Evolutionary conservation across 208 protist species (phyloP).

Genomic region (Leishmania braziliensis): DNA sequence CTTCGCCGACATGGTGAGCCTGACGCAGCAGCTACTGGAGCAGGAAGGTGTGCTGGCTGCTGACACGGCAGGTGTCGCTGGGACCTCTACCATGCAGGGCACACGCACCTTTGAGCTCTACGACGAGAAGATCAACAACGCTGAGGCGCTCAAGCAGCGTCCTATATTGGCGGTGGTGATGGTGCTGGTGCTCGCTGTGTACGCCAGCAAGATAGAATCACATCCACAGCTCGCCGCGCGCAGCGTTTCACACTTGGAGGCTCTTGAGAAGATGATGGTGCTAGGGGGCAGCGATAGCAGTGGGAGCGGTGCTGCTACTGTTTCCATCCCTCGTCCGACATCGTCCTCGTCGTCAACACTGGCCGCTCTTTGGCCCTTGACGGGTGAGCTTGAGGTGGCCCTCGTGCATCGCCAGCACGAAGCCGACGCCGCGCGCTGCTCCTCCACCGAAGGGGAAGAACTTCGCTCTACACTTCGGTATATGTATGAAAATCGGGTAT

Average conservation of each 20-base stretch:
- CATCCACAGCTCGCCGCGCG: slow-evolving; percentile 35
- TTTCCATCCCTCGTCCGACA: background rate
- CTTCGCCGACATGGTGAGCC: slow-evolving; percentile 20
- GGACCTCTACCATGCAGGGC: background rate
- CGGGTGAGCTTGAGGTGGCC: slow-evolving; percentile 39
- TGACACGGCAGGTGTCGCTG: background rate
- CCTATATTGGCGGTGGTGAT: slow-evolving; percentile 52
- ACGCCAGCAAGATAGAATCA: slow-evolving; percentile 19
- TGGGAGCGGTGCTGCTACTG: background rate
- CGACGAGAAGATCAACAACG: slow-evolving; percentile 24
- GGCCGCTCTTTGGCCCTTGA: slow-evolving; percentile 28
- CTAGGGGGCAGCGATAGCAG: background rate
- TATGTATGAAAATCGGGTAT: slow-evolving; percentile 20
- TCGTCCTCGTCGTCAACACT: slow-evolving; percentile 1
- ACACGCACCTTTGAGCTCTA: slow-evolving; percentile 21
- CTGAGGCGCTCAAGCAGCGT: slow-evolving; percentile 21
- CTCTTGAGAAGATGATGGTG: slow-evolving; percentile 26
- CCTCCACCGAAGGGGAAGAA: slow-evolving; percentile 18
- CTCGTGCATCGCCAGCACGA: slow-evolving; percentile 56
- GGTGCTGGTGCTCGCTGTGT: slow-evolving; percentile 47
- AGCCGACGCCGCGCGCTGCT: slow-evolving; percentile 40
- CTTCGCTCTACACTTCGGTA: slow-evolving; percentile 14
- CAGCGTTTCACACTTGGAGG: slow-evolving; percentile 38
- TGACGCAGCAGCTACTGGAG: slow-evolving; percentile 32
- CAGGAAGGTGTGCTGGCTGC: slow-evolving; percentile 2